phyloP scores from a whole-genome alignment of 768 basidiomycete species.

The Agrocybe pediades region DNA sequence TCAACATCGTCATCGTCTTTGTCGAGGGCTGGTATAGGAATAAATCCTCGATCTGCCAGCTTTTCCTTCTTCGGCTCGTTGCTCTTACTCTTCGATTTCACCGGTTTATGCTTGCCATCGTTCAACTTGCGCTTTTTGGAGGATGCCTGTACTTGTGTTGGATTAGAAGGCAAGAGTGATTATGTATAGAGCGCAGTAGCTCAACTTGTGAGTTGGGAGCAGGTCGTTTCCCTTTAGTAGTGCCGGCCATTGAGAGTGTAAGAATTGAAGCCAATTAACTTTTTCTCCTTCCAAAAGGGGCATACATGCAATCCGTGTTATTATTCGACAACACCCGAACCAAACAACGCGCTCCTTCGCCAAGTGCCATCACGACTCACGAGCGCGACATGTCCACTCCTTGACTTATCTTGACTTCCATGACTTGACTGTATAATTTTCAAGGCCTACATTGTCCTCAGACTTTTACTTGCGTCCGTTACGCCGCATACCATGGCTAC shows the following conservation, averaged over 20 bases:
- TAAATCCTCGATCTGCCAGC: conserved; percentile 56
- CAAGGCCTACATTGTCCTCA: no score
- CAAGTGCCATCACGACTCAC: background rate
- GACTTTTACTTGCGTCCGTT: no score
- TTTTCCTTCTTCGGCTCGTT: conserved; percentile 48
- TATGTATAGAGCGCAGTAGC: background rate
- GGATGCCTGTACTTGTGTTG: conserved; percentile 29
- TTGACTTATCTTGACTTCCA: background rate
- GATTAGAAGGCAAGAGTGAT: conserved; percentile 5
- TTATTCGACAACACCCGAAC: background rate
- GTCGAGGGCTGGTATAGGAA: conserved; percentile 59
- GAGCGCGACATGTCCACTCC: background rate
- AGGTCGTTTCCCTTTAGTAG: conserved; percentile 33
- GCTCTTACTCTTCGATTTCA: conserved; percentile 21
- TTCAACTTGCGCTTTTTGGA: conserved; percentile 66
- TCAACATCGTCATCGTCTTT: conserved; percentile 53
- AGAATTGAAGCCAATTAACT: background rate
- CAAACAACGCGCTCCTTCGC: conserved; percentile 10
- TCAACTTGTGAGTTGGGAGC: conserved; percentile 30
- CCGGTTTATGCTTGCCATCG: conserved; percentile 25
- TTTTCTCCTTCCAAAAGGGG: conserved; percentile 16
- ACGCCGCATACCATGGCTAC: background rate
- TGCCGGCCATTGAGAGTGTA: conserved; percentile 22
- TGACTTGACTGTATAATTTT: no score
- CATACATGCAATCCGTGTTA: background rate